Base-by-base conservation (phyloP, 768 basidiomycete species). In the Suillus tomentosus region DNA sequence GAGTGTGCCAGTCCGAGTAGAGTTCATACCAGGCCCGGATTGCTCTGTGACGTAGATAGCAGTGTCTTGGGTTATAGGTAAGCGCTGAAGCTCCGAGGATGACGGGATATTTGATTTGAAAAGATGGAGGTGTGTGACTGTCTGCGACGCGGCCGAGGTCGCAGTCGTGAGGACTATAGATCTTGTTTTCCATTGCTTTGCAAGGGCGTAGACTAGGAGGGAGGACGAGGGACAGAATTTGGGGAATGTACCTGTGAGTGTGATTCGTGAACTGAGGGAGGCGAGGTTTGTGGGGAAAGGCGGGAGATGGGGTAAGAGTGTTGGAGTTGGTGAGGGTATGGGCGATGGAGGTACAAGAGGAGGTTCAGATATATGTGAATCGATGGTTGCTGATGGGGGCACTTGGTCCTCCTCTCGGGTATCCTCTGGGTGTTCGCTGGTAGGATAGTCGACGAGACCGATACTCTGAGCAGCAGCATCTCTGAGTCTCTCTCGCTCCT, bases 381-480 rank as follows among this genome's bases (percentile, higher is more conserved):
- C 68, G 5, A 71, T 36, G 1, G 67, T 69, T 3, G 65, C 63
- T 0, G 36, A 62, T 51, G 68, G 65, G 0, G 67, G 61, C n/a
- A 82, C 70, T 51, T 85, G 78, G 40, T 81, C 82, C 11, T 81
- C 82, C 11, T 85, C 83, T 62, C 80, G 83, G 9, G 24, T 24
- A 57, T 40, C n/a, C 22, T 19, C 57, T 6, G 17, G 57, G 17
- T 27, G 57, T 17, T 58, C 39, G 7, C 11, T 42, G 27, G 57
- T 10, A 19, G 56, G 9, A 58, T 58, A 58, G 24, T 58, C 57
- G 40, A 42, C 24, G 39, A 92, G 79, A 7, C 92, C 92, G 55
- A 94, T 87, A 14, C 88, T 85, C 69, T 91, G 87, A 0, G 91
- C 92, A 19, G 92, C 92, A 45, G 84, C 86, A 62, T 89, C 88